A percentile compares a stretch with the other conserved stretches of the same genome.
phyloP scores from a whole-genome alignment of 2,329 filamentous ascomycete genomes.

The Nemania sp. region DNA sequence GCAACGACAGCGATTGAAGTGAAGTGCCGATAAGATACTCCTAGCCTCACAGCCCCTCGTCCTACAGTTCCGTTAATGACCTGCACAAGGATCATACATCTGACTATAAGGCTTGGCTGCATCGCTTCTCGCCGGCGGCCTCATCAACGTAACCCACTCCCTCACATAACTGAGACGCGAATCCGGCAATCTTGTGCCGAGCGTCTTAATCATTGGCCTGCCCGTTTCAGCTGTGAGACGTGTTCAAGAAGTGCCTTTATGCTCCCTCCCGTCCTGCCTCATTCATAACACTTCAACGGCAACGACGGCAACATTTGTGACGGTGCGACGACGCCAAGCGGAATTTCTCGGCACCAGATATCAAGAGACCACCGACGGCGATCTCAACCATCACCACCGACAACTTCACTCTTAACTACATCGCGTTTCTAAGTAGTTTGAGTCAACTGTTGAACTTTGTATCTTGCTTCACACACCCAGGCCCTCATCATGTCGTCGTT shows the following conservation, averaged over 20 bases:
- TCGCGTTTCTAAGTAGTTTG: background rate
- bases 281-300: background rate
- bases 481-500: constrained; percentile 37
- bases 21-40: background rate
- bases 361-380: background rate
- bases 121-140: constrained; percentile 16
- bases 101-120: constrained; percentile 24
- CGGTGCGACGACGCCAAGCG: background rate
- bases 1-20: too few species aligned
- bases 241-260: constrained; percentile 1
- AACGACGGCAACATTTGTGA: background rate
- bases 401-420: background rate
- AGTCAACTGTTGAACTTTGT: too few species aligned
- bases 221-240: constrained; percentile 20
- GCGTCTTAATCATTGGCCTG: background rate
- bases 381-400: background rate
- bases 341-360: background rate
- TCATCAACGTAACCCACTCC: constrained; percentile 9
- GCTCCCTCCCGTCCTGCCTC: background rate
- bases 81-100: background rate
- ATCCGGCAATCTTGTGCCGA: constrained; percentile 26
- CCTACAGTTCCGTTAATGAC: background rate
- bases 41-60: background rate
- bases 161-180: constrained; percentile 9
- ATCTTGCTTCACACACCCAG: background rate